Evolutionary conservation across 2,329 filamentous ascomycete genomes (phyloP).

Genomic region (Xylaria polymorpha): DNA sequence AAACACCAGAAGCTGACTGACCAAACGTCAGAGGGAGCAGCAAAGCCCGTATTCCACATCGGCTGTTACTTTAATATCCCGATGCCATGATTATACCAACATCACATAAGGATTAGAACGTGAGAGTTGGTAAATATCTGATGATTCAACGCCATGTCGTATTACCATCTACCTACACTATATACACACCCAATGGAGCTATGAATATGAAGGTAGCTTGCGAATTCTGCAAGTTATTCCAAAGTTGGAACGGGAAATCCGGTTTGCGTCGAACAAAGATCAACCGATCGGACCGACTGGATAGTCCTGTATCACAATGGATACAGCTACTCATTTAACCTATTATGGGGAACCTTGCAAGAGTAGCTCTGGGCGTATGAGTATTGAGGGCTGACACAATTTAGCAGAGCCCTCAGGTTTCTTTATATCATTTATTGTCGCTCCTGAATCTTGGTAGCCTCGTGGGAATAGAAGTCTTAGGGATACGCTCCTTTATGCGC

Average conservation of each 20-base stretch:
- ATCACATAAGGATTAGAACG: not conserved
- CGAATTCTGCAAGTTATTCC: not conserved
- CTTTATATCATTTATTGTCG: not conserved
- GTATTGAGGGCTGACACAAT: conserved; percentile 3
- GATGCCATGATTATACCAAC: conserved; percentile 13
- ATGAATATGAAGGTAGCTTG: conserved; percentile 13
- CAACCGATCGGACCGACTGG: conserved; percentile 24
- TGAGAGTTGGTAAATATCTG: not conserved
- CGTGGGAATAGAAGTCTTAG: not conserved
- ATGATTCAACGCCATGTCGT: conserved; percentile 8
- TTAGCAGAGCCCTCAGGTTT: not conserved
- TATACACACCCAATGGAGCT: conserved; percentile 9
- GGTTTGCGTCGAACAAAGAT: conserved; percentile 4
- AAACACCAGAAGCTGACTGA: conserved; percentile 23
- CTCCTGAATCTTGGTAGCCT: not conserved
- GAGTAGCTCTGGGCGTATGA: not conserved
- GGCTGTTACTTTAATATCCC: conserved; percentile 1
- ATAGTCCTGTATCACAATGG: conserved; percentile 9
- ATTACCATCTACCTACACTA: not conserved
- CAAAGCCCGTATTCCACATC: conserved; percentile 17
- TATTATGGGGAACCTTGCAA: not conserved
- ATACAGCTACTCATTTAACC: conserved; percentile 7
- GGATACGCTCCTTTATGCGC: not conserved
- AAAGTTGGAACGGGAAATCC: not conserved
- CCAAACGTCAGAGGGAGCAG: conserved; percentile 11